Evolutionary conservation across 1,284 basidiomycete species (phyloP).

Genomic region (Cutaneotrichosporon sp.): DNA sequence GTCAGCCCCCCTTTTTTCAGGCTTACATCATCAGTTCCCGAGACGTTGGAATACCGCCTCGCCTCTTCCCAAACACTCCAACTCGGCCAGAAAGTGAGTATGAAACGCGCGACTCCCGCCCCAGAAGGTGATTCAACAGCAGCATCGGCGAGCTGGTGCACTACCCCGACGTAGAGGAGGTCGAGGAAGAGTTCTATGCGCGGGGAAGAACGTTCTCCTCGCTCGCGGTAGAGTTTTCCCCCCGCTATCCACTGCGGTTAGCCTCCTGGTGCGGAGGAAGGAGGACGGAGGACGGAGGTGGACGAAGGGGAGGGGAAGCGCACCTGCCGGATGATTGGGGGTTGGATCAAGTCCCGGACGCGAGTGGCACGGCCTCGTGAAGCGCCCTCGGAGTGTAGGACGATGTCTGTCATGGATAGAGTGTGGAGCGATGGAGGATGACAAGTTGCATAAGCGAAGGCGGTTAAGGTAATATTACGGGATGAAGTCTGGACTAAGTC

Average conservation of each 20-base stretch:
- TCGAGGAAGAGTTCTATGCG: conserved; percentile 55
- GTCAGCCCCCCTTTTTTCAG: not conserved
- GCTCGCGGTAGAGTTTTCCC: conserved; percentile 38
- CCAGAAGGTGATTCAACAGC: conserved; percentile 39
- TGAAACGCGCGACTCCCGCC: conserved; percentile 36
- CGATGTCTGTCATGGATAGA: too few relatives aligned
- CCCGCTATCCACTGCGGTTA: conserved; percentile 20
- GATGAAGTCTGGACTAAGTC: too few relatives aligned
- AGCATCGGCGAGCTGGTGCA: conserved; percentile 52
- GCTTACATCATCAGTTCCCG: conserved; percentile 49
- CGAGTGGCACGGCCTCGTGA: not conserved
- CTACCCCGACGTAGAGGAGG: conserved; percentile 53
- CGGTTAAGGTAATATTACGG: too few relatives aligned
- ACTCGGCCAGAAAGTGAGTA: conserved; percentile 46
- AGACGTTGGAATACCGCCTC: conserved; percentile 48
- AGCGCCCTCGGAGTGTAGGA: too few relatives aligned
- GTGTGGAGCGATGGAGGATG: too few relatives aligned
- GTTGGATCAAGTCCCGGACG: conserved; percentile 30
- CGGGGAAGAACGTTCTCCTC: conserved; percentile 30
- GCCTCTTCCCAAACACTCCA: conserved; percentile 54
- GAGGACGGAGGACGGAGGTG: not conserved
- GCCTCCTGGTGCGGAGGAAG: not conserved
- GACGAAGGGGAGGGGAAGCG: conserved; percentile 8
- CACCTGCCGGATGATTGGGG: conserved; percentile 36
- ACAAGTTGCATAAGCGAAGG: too few relatives aligned